A percentile compares a stretch with the other conserved stretches of the same genome.
Conservation (phyloP, 768 basidiomycete genomes). For the Lactarius akahatsu region DNA sequence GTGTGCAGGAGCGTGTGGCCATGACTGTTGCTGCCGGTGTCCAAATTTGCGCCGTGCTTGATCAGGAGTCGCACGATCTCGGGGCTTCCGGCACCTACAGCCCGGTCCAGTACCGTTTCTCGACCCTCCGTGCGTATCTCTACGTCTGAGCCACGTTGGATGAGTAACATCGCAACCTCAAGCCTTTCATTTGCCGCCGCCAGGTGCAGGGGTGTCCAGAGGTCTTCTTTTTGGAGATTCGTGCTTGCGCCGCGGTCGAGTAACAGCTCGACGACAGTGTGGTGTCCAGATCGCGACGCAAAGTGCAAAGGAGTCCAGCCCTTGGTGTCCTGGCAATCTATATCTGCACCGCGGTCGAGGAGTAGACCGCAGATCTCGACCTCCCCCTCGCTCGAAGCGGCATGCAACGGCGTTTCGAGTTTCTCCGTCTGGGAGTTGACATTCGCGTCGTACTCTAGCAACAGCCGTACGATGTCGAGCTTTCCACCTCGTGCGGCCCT, state of each 20-base stretch:
- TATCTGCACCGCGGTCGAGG: constrained; percentile 4
- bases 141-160: constrained; percentile 1
- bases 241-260: constrained; percentile 4
- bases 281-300: neutral
- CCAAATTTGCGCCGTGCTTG: neutral
- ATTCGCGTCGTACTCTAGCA: neutral
- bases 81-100: neutral
- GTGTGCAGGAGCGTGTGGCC: constrained; percentile 6
- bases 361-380: neutral
- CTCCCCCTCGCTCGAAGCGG: neutral
- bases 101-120: neutral
- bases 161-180: neutral
- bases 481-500: neutral
- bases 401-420: neutral
- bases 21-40: neutral
- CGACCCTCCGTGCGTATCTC: neutral
- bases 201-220: neutral
- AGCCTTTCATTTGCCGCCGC: neutral
- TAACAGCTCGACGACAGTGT: neutral
- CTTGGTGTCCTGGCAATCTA: neutral
- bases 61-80: neutral
- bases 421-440: neutral
- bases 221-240: neutral
- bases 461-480: neutral
- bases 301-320: neutral